Percentiles rank a stretch among this genome's conserved stretches.
phyloP scores from a whole-genome alignment of 2,329 filamentous ascomycete species.

The Pseudomassariella vexata region DNA sequence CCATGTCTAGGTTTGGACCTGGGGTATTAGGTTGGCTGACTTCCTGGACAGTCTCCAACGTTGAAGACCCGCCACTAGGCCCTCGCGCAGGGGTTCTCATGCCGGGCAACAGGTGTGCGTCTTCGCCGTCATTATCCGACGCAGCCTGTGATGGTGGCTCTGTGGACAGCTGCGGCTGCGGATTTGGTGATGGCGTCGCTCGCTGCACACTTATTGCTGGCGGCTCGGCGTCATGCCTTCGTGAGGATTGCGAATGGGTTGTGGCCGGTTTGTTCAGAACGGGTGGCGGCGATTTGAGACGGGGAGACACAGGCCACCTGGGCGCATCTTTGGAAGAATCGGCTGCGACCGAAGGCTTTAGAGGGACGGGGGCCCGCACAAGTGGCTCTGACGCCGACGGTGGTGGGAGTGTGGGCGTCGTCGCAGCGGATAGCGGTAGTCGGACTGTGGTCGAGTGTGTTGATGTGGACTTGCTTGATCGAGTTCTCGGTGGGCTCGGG shows the following conservation, averaged over 20 bases:
- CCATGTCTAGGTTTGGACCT: conserved; percentile 36
- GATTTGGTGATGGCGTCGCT: conserved; percentile 40
- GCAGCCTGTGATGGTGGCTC: conserved; percentile 28
- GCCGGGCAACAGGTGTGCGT: conserved; percentile 39
- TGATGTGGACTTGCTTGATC: conserved; percentile 49
- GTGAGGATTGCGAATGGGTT: conserved; percentile 16
- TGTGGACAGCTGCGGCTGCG: conserved; percentile 23
- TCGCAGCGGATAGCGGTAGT: conserved; percentile 62
- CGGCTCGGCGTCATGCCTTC: conserved; percentile 43
- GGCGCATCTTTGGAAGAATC: conserved; percentile 50
- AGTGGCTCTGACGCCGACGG: conserved; percentile 50
- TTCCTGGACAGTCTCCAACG: conserved; percentile 88
- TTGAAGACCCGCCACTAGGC: conserved; percentile 52
- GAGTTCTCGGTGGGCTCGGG: conserved; percentile 53
- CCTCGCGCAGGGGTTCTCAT: conserved; percentile 56
- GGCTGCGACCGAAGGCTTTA: conserved; percentile 49
- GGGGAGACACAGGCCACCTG: conserved; percentile 73
- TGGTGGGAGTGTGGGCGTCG: conserved; percentile 60
- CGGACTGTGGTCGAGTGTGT: no score
- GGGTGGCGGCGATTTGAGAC: conserved; percentile 72
- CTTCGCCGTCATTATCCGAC: conserved; percentile 49
- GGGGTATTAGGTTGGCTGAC: conserved; percentile 73
- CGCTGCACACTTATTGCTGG: conserved; percentile 49
- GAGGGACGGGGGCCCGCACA: conserved; percentile 56
- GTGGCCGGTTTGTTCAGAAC: conserved; percentile 34